Percentiles rank a stretch among this genome's conserved stretches.
These are phyloP conservation scores for Hawksworthiomyces lignivorus DNA, from an alignment of 2,329 filamentous ascomycete species.

Conservation along the genomic window DNA sequence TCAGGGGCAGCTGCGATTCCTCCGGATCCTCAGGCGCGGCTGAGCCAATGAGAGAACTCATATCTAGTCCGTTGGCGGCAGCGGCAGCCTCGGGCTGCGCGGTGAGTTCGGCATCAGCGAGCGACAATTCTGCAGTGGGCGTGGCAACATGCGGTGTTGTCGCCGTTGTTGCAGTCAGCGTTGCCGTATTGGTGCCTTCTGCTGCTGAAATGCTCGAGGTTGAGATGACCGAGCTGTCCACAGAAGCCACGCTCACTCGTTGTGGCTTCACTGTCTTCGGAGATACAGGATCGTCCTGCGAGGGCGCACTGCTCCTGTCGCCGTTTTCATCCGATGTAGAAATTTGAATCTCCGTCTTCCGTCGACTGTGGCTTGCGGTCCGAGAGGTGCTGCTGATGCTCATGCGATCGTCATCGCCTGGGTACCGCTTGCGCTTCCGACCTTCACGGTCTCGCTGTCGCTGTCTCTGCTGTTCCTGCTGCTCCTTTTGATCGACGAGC, in stretches of 20 bases:
- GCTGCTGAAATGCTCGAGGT: not conserved
- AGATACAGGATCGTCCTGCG: slow-evolving; percentile 42
- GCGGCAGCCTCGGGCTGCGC: too few species aligned
- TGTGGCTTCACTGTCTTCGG: slow-evolving; percentile 36
- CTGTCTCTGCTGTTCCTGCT: slow-evolving; percentile 2
- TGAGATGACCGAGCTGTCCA: not conserved
- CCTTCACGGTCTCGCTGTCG: slow-evolving; percentile 25
- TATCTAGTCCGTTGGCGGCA: too few species aligned
- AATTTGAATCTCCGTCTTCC: slow-evolving; percentile 13
- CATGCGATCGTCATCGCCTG: slow-evolving; percentile 23
- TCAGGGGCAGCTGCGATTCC: slow-evolving; percentile 41
- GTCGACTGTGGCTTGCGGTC: slow-evolving; percentile 10
- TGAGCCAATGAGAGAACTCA: too few species aligned
- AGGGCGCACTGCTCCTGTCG: slow-evolving; percentile 15
- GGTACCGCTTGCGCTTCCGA: slow-evolving; percentile 59
- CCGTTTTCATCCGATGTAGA: slow-evolving; percentile 14
- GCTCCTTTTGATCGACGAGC: not conserved
- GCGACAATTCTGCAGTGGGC: slow-evolving; percentile 36
- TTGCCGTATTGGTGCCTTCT: not conserved
- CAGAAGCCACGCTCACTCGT: slow-evolving; percentile 12
- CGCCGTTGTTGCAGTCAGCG: slow-evolving; percentile 4
- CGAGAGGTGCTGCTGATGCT: slow-evolving; percentile 5
- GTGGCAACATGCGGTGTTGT: slow-evolving; percentile 37
- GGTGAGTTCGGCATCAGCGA: slow-evolving; percentile 2
- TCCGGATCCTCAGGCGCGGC: slow-evolving; percentile 2